Conservation (phyloP, 768 basidiomycete genomes). For the Leccinellum luteum region DNA sequence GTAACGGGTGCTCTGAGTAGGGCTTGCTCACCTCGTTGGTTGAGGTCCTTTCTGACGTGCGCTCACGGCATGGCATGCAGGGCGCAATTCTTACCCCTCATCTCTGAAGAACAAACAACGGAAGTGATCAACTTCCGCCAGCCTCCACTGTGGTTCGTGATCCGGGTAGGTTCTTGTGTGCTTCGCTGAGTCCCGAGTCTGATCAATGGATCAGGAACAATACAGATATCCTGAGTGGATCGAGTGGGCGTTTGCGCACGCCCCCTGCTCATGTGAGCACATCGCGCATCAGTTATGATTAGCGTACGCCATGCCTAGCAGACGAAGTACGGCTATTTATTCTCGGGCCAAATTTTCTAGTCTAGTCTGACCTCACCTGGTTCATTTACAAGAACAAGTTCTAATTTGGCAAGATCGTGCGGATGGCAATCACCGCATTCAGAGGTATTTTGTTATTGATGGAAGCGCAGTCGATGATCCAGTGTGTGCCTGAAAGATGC, state of each 20-base stretch:
- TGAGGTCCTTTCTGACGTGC: slow-evolving; percentile 3
- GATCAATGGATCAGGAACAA: background rate
- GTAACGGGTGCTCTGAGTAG: slow-evolving; percentile 61
- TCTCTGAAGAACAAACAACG: slow-evolving; percentile 47
- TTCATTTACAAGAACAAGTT: background rate
- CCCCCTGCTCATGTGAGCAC: slow-evolving; percentile 16
- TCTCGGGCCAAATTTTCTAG: background rate
- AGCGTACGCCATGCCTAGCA: slow-evolving; percentile 9
- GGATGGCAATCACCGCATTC: too few species aligned
- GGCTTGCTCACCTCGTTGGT: slow-evolving; percentile 21
- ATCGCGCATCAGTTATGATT: slow-evolving; percentile 48
- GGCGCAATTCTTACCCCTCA: slow-evolving; percentile 56
- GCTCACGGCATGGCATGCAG: slow-evolving; percentile 31
- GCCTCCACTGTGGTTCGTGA: slow-evolving; percentile 54
- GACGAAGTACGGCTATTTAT: background rate
- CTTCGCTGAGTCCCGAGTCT: background rate
- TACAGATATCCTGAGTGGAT: background rate
- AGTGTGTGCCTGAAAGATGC: slow-evolving; percentile 1
- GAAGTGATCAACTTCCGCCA: slow-evolving; percentile 57
- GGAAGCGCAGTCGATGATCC: background rate
- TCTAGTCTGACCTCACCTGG: slow-evolving; percentile 1
- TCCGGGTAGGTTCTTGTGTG: slow-evolving; percentile 31
- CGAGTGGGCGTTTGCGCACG: background rate
- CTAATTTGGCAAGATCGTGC: background rate
- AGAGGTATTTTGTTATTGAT: background rate